A percentile compares a stretch with the other conserved stretches of the same genome.
These are phyloP conservation scores for Asterochloris erici DNA, from an alignment of 139 green algal species.

Conservation along the genomic window DNA sequence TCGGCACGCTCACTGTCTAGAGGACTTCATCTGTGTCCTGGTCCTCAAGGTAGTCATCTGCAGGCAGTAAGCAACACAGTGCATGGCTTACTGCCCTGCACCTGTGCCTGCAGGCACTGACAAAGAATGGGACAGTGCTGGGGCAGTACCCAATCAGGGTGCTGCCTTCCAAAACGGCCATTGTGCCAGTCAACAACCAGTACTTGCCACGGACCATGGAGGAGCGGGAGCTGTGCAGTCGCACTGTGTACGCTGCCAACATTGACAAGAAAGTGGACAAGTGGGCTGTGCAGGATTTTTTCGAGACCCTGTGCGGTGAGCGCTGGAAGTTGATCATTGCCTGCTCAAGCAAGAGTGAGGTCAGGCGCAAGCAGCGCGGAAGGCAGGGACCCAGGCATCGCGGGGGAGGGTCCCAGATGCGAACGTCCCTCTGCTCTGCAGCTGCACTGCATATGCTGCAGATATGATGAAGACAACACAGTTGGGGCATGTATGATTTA, in stretches of 20 bases:
- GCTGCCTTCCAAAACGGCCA: constrained; percentile 89
- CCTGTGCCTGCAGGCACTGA: constrained; percentile 49
- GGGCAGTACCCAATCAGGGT: constrained; percentile 77
- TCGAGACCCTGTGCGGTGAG: constrained; percentile 86
- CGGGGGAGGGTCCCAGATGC: too few relatives aligned
- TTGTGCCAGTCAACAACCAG: constrained; percentile 90
- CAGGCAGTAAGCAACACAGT: too few relatives aligned
- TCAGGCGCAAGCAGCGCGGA: not conserved
- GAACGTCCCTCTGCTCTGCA: too few relatives aligned
- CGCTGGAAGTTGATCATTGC: not conserved
- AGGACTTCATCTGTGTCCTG: too few relatives aligned
- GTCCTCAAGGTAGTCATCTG: too few relatives aligned
- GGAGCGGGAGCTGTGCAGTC: constrained; percentile 63
- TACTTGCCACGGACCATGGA: constrained; percentile 54
- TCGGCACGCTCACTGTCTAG: too few relatives aligned
- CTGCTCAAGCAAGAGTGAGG: not conserved
- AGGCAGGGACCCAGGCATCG: too few relatives aligned
- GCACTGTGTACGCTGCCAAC: constrained; percentile 95
- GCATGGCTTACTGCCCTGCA: not conserved
- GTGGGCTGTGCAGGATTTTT: constrained; percentile 78
- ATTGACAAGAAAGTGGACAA: constrained; percentile 84
- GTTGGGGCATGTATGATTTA: too few relatives aligned
- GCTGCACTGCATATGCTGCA: too few relatives aligned
- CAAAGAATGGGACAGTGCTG: constrained; percentile 59
- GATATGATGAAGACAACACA: too few relatives aligned